Conservation (phyloP, 306 rosid species). For the Geum urbanum region DNA sequence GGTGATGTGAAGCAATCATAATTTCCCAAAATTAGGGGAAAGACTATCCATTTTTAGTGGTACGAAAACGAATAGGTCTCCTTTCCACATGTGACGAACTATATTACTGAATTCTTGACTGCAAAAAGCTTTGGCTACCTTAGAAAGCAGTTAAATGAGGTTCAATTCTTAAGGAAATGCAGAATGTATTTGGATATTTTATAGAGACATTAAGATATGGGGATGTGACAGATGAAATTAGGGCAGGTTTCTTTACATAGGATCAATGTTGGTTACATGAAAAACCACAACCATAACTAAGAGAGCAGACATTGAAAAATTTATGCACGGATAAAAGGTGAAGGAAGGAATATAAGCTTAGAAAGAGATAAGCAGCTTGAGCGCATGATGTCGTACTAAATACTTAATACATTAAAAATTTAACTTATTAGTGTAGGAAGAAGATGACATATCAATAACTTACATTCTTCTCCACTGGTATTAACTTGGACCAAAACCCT, state of each 20-base stretch:
- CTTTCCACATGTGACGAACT: constrained; percentile 6
- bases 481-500: constrained; percentile 81
- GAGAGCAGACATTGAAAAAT: background rate
- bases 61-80: background rate
- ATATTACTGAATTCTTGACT: background rate
- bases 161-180: background rate
- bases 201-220: background rate
- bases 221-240: background rate
- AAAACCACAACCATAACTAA: background rate
- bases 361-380: background rate
- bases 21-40: background rate
- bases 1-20: background rate
- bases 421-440: background rate
- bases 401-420: background rate
- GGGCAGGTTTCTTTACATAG: background rate
- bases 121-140: background rate
- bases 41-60: background rate
- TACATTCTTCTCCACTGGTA: constrained; percentile 92
- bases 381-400: background rate
- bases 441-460: constrained; percentile 29
- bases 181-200: background rate
- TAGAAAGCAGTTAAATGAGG: background rate
- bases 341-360: background rate
- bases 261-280: background rate
- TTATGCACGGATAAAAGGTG: background rate